Percentiles rank a stretch among this genome's conserved stretches.
These are phyloP conservation scores for Fusarium sp. DNA, from an alignment of 2,329 filamentous ascomycete genomes.

Conservation along the genomic window DNA sequence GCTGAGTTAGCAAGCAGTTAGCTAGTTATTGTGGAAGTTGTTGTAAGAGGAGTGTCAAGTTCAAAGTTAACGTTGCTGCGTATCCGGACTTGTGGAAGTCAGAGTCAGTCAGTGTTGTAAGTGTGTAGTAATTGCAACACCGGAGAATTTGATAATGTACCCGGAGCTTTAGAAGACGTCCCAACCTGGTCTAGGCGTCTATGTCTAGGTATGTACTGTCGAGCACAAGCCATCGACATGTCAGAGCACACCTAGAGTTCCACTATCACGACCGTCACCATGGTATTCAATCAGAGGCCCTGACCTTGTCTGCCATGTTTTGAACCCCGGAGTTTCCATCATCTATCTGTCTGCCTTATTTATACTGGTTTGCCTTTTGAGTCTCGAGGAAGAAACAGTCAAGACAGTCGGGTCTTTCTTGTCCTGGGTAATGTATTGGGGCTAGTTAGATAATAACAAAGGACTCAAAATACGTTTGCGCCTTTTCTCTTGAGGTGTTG, in stretches of 20 bases:
- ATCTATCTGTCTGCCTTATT: background rate
- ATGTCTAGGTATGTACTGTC: background rate
- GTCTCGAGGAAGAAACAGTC: background rate
- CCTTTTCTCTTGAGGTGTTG: background rate
- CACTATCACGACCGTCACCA: slow-evolving; percentile 34
- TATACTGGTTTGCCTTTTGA: background rate
- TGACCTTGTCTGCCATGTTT: background rate
- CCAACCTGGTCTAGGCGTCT: background rate
- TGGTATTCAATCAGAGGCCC: slow-evolving; percentile 26
- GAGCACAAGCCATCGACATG: slow-evolving; percentile 30
- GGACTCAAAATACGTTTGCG: background rate
- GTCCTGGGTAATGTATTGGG: background rate
- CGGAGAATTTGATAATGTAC: slow-evolving; percentile 14
- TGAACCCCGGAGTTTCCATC: slow-evolving; percentile 3
- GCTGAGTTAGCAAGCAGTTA: background rate
- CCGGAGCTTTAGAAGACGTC: slow-evolving; percentile 22
- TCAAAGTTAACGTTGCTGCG: slow-evolving; percentile 2
- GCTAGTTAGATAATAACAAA: background rate
- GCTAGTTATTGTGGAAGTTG: background rate
- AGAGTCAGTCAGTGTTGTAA: background rate
- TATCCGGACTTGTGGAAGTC: slow-evolving; percentile 20
- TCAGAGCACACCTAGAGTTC: slow-evolving; percentile 29
- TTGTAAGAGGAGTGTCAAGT: background rate
- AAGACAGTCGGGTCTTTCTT: background rate
- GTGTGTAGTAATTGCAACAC: slow-evolving; percentile 7